Evolutionary conservation across 2,329 filamentous ascomycete genomes (phyloP), one percentile per base, ranked within the genome.

Genomic region (Zymoseptoria brevis): DNA sequence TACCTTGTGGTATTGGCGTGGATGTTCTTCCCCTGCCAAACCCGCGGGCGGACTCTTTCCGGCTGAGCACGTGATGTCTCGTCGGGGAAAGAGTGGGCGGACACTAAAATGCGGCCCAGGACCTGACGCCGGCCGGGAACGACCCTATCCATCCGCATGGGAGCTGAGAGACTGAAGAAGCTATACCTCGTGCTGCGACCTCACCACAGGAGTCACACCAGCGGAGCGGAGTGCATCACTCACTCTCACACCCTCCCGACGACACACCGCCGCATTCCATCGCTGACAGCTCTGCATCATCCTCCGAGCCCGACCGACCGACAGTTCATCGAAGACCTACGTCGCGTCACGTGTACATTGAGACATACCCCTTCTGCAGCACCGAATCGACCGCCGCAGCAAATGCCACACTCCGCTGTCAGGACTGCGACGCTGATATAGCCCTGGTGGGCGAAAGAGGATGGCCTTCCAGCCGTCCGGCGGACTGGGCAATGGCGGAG

Each of bases 401-500:
- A 45, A n/a, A 45, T 45, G 35, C 35, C 35, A 45, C 6, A 45
- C 35, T 45, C 35, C 35, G 16, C 13, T 7, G 35, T 45, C 35
- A 16, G 35, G 35, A 16, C 16, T 45, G 35, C 7, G 35, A 16
- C 13, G 35, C 13, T 45, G 35, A 45, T 2, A 45, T 45, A 45
- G 35, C 35, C 35, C 13, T 7, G 35, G 35, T 45, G 13, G 35
- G 35, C 13, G 35, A 45, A 45, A 45, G 54, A 55, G 35, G 69
- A 88, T 88, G 86, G 84, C 86, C 76, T 88, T 84, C 84, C 86
- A 87, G 79, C 85, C 83, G 73, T 80, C 83, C 72, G 83, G 82
- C 71, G 82, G 81, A 74, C 82, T 84, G 77, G 79, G 80, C 66
- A 79, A 79, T 71, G 82, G 81, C 74, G 80, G 78, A 62, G 75